phyloP scores from a whole-genome alignment of 495 filamentous ascomycete genomes.

The Neurospora pannonica region DNA sequence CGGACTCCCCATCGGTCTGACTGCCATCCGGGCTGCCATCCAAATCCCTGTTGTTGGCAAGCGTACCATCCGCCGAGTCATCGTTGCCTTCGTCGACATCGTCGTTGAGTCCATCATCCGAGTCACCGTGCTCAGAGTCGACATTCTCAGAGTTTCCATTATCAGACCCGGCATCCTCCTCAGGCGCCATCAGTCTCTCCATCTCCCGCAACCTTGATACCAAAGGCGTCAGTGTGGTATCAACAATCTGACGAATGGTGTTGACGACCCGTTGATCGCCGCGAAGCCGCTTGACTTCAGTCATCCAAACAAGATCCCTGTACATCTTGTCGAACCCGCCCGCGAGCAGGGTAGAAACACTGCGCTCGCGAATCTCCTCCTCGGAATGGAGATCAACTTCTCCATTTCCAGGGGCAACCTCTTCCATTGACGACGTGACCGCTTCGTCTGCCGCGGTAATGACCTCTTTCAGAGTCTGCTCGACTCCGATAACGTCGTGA shows the following conservation, averaged over 20 bases:
- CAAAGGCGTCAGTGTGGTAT: background rate
- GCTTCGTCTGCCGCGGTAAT: background rate
- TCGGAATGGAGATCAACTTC: background rate
- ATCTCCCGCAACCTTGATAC: background rate
- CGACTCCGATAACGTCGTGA: background rate
- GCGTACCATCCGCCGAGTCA: background rate
- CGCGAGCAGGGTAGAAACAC: background rate
- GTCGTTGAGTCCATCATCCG: background rate
- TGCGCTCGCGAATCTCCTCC: background rate
- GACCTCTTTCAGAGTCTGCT: background rate
- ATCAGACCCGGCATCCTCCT: background rate
- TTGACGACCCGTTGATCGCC: no score
- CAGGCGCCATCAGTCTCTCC: background rate
- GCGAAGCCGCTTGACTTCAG: background rate
- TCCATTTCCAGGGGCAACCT: no score
- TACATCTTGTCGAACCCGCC: background rate
- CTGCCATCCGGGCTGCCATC: background rate
- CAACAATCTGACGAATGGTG: no score
- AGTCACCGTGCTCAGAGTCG: background rate
- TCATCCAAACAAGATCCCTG: background rate
- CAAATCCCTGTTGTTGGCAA: background rate
- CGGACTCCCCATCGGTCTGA: background rate
- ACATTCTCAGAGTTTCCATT: no score
- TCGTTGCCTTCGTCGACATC: background rate
- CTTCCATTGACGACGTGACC: background rate